phyloP scores from a whole-genome alignment of 2,329 filamentous ascomycete genomes.

The Cordyceps javanica region DNA sequence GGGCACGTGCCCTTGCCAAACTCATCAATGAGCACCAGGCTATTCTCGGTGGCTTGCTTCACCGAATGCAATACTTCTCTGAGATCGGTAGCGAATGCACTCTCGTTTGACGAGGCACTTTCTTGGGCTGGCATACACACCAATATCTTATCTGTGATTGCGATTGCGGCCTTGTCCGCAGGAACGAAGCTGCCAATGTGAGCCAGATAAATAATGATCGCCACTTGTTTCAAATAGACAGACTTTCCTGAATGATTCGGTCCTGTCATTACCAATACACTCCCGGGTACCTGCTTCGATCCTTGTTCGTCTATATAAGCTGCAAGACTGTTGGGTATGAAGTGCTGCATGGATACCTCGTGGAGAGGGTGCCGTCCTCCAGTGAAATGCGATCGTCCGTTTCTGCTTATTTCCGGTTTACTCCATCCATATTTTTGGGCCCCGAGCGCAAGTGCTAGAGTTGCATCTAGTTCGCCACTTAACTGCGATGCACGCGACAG shows the following conservation, averaged over 20 bases:
- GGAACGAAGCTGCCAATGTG: slow-evolving; percentile 93
- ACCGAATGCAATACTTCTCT: slow-evolving; percentile 78
- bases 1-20: slow-evolving; percentile 65
- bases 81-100: slow-evolving; percentile 69
- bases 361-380: slow-evolving; percentile 84
- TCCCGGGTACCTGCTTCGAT: slow-evolving; percentile 45
- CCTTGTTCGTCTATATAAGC: slow-evolving; percentile 34
- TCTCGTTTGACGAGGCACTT: slow-evolving; percentile 52
- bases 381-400: slow-evolving; percentile 67
- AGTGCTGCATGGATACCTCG: slow-evolving; percentile 73
- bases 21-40: slow-evolving; percentile 85
- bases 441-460: slow-evolving; percentile 73
- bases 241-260: slow-evolving; percentile 98
- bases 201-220: slow-evolving; percentile 84
- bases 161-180: slow-evolving; percentile 67
- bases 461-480: slow-evolving; percentile 80
- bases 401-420: slow-evolving; percentile 60
- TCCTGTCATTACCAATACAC: slow-evolving; percentile 68
- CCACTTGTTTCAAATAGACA: slow-evolving; percentile 88
- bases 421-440: slow-evolving; percentile 68
- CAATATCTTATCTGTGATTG: slow-evolving; percentile 87
- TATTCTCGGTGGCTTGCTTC: slow-evolving; percentile 66
- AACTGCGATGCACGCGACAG: slow-evolving; percentile 68
- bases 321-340: slow-evolving; percentile 76
- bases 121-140: slow-evolving; percentile 75